phyloP scores from a whole-genome alignment of 208 protist genomes.

The Naegleria gruberi region DNA sequence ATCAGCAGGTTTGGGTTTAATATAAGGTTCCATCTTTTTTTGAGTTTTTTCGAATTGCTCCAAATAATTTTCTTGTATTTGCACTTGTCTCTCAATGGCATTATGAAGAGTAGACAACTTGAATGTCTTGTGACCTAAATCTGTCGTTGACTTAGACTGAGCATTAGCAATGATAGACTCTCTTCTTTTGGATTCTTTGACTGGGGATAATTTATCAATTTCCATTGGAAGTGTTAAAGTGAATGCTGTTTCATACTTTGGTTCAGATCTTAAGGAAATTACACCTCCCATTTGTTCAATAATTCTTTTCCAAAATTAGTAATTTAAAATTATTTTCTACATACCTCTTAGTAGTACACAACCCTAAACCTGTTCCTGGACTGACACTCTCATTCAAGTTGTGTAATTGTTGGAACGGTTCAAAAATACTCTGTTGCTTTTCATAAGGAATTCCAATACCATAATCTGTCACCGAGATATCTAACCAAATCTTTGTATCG shows the following conservation, averaged over 20 bases:
- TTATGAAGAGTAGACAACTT: neutral
- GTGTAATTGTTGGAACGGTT: neutral
- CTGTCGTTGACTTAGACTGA: too few species aligned
- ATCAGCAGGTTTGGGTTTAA: neutral
- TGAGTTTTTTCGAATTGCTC: neutral
- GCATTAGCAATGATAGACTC: too few species aligned
- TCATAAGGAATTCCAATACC: neutral
- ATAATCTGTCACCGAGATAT: neutral
- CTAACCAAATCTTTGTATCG: neutral
- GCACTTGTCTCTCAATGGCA: neutral
- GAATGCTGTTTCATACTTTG: neutral
- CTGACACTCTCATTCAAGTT: neutral
- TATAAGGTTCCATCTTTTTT: neutral
- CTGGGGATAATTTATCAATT: neutral
- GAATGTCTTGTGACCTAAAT: neutral
- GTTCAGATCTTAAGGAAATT: neutral
- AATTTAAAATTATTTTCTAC: too few species aligned
- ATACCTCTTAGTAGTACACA: neutral
- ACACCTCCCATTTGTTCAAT: neutral
- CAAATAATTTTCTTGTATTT: slow-evolving; percentile 7
- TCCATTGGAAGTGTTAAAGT: neutral
- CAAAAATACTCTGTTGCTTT: neutral
- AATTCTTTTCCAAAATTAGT: too few species aligned
- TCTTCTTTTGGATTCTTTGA: neutral
- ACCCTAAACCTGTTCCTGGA: neutral